Base-by-base conservation (phyloP, 805 yeast species). In the Suhomyces sp. region DNA sequence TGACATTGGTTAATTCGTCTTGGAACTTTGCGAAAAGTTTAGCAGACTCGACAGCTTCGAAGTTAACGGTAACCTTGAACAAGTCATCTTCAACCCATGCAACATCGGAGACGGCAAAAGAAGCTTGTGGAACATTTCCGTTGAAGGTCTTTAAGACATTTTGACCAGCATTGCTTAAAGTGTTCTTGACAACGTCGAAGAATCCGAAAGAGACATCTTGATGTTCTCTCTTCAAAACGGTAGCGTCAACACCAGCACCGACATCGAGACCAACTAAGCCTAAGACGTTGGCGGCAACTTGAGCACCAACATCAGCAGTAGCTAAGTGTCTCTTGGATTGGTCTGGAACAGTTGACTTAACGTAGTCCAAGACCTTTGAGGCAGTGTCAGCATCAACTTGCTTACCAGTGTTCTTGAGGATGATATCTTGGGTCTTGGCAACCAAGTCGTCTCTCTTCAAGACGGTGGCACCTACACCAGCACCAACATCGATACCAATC, bases 1-100 rank as follows among this genome's bases (percentile, higher is more conserved):
- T 46, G 33, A 49, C 44, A 33, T 55, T 35, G 39, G 53, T 56
- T 49, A 53, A 47, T 31, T 49, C 53, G 43, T 57, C 51, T 44
- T 53, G 55, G 46, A 51, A 53, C 13, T 51, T 47, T 4, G 49
- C 43, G 44, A 50, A 50, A 43, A 55, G 54, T 9, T 48, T 49
- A 8, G 53, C 52, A 25, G 58, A 53, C 33, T 54, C 59, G 9
- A 54, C 55, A 22, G 63, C 53, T 24, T 55, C 55, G 41, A 60
- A 62, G 40, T 55, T 51, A 19, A 62, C 25, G 19, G 61, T 57
- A 31, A 59, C 63, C 49, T 62, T 57, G 49, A 53, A 61, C 24
- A 57, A 46, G 46, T 57, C 60, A 35, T 49, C 62, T 27, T 52
- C 37, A 17, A 58, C 62, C 48, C 51, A 56, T 4, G 51, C 54